Conservation (phyloP, 2,329 filamentous ascomycete genomes). For the Aureobasidium sp. region DNA sequence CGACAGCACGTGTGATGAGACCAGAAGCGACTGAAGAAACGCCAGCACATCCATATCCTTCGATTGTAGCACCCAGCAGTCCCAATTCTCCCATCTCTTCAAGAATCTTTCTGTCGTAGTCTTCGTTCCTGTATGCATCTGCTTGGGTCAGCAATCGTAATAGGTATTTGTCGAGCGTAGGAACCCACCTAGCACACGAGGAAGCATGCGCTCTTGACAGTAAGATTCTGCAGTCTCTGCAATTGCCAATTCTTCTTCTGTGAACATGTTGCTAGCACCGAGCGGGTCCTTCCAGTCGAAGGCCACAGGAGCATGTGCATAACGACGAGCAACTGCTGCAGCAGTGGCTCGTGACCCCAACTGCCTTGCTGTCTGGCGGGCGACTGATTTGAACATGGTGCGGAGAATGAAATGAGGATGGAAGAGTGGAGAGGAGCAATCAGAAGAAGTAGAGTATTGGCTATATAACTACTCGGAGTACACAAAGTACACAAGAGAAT, state of each 20-base stretch:
- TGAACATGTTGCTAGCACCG: conserved; percentile 64
- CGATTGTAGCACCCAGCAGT: conserved; percentile 76
- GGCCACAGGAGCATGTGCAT: conserved; percentile 36
- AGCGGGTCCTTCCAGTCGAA: conserved; percentile 96
- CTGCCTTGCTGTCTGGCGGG: conserved; percentile 35
- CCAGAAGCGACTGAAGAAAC: conserved; percentile 84
- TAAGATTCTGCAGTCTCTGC: conserved; percentile 87
- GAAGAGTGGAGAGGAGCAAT: neutral
- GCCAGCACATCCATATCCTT: conserved; percentile 83
- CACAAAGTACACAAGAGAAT: neutral
- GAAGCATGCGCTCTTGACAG: conserved; percentile 82
- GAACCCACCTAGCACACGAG: conserved; percentile 69
- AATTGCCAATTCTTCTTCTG: conserved; percentile 86
- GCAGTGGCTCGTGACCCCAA: conserved; percentile 28
- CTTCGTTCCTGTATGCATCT: conserved; percentile 82
- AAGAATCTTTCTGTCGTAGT: conserved; percentile 79
- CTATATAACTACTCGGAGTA: conserved; percentile 2
- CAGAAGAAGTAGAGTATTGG: neutral
- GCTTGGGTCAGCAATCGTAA: conserved; percentile 16
- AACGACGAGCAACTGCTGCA: conserved; percentile 30
- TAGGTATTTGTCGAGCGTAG: neutral
- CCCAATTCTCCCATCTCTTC: conserved; percentile 89
- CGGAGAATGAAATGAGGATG: neutral
- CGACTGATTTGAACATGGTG: conserved; percentile 40
- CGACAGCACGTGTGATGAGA: conserved; percentile 81